Evolutionary conservation across 345 rosid genomes (phyloP).

Genomic region (Salix udensis): DNA sequence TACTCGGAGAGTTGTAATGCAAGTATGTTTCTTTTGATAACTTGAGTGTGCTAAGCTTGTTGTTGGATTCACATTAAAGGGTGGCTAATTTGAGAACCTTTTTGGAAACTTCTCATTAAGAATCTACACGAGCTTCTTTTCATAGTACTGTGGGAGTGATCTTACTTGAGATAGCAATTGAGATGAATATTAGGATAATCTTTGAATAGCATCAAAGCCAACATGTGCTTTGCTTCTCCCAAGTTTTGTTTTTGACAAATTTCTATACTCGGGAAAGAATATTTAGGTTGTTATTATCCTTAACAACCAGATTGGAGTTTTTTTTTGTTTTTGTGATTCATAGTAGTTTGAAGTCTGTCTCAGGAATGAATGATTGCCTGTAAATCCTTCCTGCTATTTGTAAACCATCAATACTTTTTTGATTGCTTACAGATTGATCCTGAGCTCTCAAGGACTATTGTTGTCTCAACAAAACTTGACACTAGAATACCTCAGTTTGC

Average conservation of each 20-base stretch:
- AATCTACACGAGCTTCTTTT: neutral
- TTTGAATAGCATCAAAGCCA: neutral
- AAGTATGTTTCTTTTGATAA: constrained; percentile 43
- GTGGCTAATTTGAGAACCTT: neutral
- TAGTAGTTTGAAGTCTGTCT: neutral
- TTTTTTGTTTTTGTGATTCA: neutral
- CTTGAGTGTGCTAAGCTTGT: neutral
- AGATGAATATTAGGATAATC: neutral
- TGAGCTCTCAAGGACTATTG: constrained; percentile 81
- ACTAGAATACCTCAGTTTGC: constrained; percentile 94
- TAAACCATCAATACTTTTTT: constrained; percentile 18
- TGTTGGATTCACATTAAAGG: neutral
- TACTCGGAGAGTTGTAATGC: constrained; percentile 87
- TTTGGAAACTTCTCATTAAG: neutral
- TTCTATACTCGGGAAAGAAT: neutral
- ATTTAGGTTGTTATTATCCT: neutral
- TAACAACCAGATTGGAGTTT: neutral
- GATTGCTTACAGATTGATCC: constrained; percentile 70
- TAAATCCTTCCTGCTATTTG: neutral
- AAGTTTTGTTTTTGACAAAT: neutral
- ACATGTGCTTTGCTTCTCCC: neutral
- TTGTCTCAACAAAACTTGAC: constrained; percentile 89
- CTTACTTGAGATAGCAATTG: neutral
- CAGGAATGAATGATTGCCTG: neutral
- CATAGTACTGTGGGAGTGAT: neutral